Evolutionary conservation across 768 basidiomycete genomes (phyloP).

Genomic region (Tulasnella sp.): DNA sequence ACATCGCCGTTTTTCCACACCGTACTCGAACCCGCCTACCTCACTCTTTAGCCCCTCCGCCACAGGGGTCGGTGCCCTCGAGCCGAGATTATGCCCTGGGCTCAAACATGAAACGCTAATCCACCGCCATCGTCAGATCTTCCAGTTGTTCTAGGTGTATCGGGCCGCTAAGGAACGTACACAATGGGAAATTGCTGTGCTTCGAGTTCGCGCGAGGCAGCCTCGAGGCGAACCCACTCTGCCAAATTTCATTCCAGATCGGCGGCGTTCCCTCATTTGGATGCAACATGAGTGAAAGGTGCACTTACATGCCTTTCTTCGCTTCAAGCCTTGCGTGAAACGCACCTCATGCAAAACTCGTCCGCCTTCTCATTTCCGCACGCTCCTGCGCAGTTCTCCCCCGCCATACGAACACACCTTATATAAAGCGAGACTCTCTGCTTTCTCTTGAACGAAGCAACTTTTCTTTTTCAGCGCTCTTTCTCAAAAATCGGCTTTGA

Average conservation of each 20-base stretch:
- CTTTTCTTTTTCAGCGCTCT: neutral
- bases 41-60: neutral
- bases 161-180: neutral
- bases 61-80: neutral
- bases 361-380: constrained; percentile 5
- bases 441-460: neutral
- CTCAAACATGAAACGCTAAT: constrained; percentile 5
- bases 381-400: neutral
- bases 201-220: neutral
- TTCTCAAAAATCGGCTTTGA: neutral
- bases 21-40: neutral
- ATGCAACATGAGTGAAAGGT: constrained; percentile 5
- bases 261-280: neutral
- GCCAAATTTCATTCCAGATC: neutral
- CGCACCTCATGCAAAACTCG: neutral
- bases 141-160: neutral
- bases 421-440: neutral
- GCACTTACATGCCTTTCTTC: neutral
- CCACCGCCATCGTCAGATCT: neutral
- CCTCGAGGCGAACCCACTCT: neutral
- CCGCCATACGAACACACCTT: neutral
- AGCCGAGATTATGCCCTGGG: neutral
- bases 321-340: constrained; percentile 7
- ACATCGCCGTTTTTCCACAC: neutral
- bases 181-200: neutral